Percentiles rank a stretch among this genome's conserved stretches.
Conservation (phyloP, 495 filamentous ascomycete genomes). For the Penicillium antarcticum region DNA sequence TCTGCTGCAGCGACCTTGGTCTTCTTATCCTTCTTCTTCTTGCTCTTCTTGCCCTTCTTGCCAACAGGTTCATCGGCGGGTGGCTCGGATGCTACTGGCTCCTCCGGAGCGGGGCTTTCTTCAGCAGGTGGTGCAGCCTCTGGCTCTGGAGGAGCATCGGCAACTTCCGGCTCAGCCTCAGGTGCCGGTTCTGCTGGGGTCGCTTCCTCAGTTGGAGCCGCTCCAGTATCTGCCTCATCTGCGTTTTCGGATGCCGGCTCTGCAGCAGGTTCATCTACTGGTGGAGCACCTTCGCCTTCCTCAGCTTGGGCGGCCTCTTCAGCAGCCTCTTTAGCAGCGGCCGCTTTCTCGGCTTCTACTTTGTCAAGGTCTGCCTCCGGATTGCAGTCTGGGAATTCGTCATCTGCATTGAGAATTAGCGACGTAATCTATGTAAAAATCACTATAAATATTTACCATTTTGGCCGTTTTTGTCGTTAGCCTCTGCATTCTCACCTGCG, state of each 20-base stretch:
- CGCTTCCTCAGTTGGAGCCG: constrained; percentile 10
- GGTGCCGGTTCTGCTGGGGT: constrained; percentile 8
- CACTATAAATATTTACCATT: constrained; percentile 14
- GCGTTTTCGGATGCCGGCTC: constrained; percentile 8
- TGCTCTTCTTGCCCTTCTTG: background rate
- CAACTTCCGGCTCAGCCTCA: background rate
- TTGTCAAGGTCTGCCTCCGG: constrained; percentile 25
- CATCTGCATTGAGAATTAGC: constrained; percentile 17
- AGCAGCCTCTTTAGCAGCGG: constrained; percentile 20
- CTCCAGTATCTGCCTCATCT: constrained; percentile 1
- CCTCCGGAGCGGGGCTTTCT: background rate
- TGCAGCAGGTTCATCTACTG: constrained; percentile 8
- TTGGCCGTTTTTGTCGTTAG: constrained; percentile 9
- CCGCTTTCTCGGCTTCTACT: constrained; percentile 31
- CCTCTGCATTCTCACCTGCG: background rate
- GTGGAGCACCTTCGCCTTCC: constrained; percentile 12
- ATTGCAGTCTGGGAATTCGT: constrained; percentile 29
- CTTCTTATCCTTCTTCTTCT: constrained; percentile 14
- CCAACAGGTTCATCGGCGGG: background rate
- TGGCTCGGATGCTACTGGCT: background rate
- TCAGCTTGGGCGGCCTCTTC: constrained; percentile 23
- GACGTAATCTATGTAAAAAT: background rate
- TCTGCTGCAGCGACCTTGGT: background rate
- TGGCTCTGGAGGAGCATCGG: background rate
- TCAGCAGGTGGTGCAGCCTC: constrained; percentile 4